Evolutionary conservation across 1,284 basidiomycete species (phyloP), one percentile per base, ranked within the genome.

Genomic region (Moesziomyces globuligerus): DNA sequence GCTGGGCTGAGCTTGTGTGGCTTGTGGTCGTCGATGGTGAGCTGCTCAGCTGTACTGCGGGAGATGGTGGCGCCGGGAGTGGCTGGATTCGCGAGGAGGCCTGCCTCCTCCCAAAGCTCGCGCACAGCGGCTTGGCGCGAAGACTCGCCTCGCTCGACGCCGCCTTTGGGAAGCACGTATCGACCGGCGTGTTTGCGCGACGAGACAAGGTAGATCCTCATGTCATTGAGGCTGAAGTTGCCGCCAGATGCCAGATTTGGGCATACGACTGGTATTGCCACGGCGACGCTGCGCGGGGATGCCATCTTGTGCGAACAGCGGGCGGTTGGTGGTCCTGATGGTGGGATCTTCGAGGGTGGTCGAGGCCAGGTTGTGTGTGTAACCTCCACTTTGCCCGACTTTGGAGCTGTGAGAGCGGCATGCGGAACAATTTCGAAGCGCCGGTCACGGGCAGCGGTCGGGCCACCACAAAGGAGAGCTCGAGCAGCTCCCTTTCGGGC

Each of bases 91-190:
- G 29, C 66, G 18, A 57, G 13, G 25, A 67, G 42, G 9, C 68
- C 68, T 9, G 62, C 62, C 64, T 81, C 79, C 50, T 81, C 79
- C 70, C 72, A 76, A 7, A 80, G 43, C 55, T 81, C 79, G 21
- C 79, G 50, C 5, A 60, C 29, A 1, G 79, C 79, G 13, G 78
- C 75, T 42, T 64, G 49, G 9, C 69, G 58, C 4, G 61, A 64
- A 17, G 24, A 25, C 52, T 80, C 79, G 32, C 74, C 75, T 13
- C 42, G 10, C 36, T 80, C 77, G n/a, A 80, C 55, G 3, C 79
- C 79, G 25, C 79, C 79, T 51, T 81, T 81, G 25, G 79, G 79
- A 15, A 81, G 56, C 1, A 81, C 79, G 23, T 23, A 80, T 2
- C 48, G 50, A 20, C 57, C 43, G 21, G 54, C 43, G 32, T 81